Evolutionary conservation across 2,329 filamentous ascomycete genomes (phyloP).

Genomic region (Alternaria postmessia): DNA sequence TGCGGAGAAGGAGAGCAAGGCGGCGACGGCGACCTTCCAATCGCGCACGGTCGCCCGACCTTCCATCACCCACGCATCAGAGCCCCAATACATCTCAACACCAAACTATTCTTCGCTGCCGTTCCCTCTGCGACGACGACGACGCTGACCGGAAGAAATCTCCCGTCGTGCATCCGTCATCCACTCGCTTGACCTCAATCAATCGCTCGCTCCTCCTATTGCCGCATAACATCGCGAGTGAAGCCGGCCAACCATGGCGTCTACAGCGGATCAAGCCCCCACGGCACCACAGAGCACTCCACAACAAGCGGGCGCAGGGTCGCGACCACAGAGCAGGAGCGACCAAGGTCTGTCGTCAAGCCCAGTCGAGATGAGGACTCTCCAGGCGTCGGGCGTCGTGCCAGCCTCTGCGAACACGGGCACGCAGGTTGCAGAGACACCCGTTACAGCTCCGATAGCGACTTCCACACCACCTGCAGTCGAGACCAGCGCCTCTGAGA

Average conservation of each 20-base stretch:
- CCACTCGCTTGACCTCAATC: constrained; percentile 26
- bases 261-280: constrained; percentile 38
- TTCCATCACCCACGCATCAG: constrained; percentile 15
- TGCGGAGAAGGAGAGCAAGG: constrained; percentile 33
- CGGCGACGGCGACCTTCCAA: constrained; percentile 28
- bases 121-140: constrained; percentile 9
- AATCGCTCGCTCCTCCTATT: constrained; percentile 22
- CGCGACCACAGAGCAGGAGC: constrained; percentile 34
- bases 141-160: constrained; percentile 1
- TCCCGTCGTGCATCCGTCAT: constrained; percentile 6
- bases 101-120: constrained; percentile 13
- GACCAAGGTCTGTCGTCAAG: constrained; percentile 31
- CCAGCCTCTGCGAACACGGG: constrained; percentile 25
- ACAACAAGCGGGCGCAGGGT: constrained; percentile 28
- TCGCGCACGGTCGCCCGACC: constrained; percentile 31
- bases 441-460: constrained; percentile 23
- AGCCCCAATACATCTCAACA: constrained; percentile 10
- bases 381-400: constrained; percentile 31
- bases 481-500: constrained; percentile 21
- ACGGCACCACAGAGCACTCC: constrained; percentile 35
- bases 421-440: constrained; percentile 26
- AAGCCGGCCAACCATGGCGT: constrained; percentile 42
- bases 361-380: constrained; percentile 48
- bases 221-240: constrained; percentile 27
- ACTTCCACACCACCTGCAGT: constrained; percentile 18